These are phyloP conservation scores for Chlorokybus atmophyticus DNA, from an alignment of 139 green algal genomes.

Conservation along the genomic window DNA sequence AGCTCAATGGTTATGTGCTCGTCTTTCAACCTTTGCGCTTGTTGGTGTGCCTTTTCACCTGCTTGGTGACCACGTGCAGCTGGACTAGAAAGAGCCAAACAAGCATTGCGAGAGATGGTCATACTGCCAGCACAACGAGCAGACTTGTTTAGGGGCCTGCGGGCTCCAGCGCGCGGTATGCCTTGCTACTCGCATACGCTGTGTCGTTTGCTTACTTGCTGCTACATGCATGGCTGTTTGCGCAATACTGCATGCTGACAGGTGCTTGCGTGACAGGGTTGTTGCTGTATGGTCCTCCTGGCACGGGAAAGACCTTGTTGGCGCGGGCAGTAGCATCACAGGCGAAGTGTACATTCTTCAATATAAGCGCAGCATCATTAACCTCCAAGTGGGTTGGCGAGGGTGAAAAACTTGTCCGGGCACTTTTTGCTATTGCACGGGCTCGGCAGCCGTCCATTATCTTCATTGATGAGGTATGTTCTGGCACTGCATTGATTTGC, in stretches of 20 bases:
- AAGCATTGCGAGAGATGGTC: slow-evolving; percentile 30
- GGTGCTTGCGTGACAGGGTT: too few relatives aligned
- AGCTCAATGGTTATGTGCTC: too few relatives aligned
- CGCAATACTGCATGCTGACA: too few relatives aligned
- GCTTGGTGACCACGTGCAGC: slow-evolving; percentile 5
- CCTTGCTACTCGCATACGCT: too few relatives aligned
- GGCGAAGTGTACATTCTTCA: slow-evolving; percentile 91
- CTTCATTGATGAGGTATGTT: slow-evolving; percentile 95
- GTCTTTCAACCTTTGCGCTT: too few relatives aligned
- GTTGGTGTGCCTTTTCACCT: neutral
- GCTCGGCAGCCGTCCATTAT: slow-evolving; percentile 78
- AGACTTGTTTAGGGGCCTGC: slow-evolving; percentile 31
- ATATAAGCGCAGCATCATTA: slow-evolving; percentile 82
- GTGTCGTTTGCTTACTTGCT: too few relatives aligned
- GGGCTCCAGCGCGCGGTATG: slow-evolving; percentile 15
- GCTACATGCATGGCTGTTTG: too few relatives aligned
- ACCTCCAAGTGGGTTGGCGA: slow-evolving; percentile 55
- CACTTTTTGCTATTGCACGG: slow-evolving; percentile 81
- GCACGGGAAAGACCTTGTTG: slow-evolving; percentile 54
- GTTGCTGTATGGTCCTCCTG: slow-evolving; percentile 83
- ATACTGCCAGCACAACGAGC: slow-evolving; percentile 20
- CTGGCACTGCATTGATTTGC: too few relatives aligned
- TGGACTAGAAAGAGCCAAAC: slow-evolving; percentile 24
- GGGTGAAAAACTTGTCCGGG: slow-evolving; percentile 88
- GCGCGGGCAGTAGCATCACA: slow-evolving; percentile 82